Evolutionary conservation across 768 basidiomycete species (phyloP), one percentile per base, ranked within the genome.

Genomic region (Calvatia gigantea): DNA sequence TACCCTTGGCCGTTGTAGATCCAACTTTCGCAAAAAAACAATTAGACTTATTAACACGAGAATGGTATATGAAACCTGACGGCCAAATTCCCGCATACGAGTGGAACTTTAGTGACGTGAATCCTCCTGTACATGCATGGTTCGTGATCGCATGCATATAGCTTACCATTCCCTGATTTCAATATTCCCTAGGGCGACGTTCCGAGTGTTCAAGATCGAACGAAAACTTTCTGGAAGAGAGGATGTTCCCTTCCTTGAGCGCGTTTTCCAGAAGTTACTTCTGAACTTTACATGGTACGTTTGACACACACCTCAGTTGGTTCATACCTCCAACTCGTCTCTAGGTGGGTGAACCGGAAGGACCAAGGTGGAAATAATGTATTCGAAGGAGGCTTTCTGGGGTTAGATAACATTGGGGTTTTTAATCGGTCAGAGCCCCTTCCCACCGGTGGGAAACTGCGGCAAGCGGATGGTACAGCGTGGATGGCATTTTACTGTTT

Each of bases 401-500:
- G 97, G 28, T 76, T 99, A 38, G 97, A 99, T 75, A 99, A 99
- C 65, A 98, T 99, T 58, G 94, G 94, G 11, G 85, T 92, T 5
- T 99, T 99, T 78, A 99, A 99, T 73, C 88, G 97, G 44, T 97
- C 94, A 2, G 97, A 99, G 69, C 91, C 94, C 25, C 73, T 99
- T 23, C 97, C 97, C 6, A 98, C 95, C 4, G 96, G 96, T 31
- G 97, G 97, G 7, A 83, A 74, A 15, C 77, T 99, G 56, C 94
- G 96, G 51, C 97, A 99, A 73, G 94, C 97, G 6, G 97, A 99
- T 67, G 96, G 96, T 7, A 99, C 97, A 5, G 93, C 96, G 0
- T 99, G 97, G 97, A 99, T 99, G 97, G 97, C 94, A 29, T 99
- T 98, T 75, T 99, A 96, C 71, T 94, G 88, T 62, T 72, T 98